A percentile compares a stretch with the other conserved stretches of the same genome.
phyloP scores from a whole-genome alignment of 1,284 basidiomycete species.

The Rhizoctonia solani region DNA sequence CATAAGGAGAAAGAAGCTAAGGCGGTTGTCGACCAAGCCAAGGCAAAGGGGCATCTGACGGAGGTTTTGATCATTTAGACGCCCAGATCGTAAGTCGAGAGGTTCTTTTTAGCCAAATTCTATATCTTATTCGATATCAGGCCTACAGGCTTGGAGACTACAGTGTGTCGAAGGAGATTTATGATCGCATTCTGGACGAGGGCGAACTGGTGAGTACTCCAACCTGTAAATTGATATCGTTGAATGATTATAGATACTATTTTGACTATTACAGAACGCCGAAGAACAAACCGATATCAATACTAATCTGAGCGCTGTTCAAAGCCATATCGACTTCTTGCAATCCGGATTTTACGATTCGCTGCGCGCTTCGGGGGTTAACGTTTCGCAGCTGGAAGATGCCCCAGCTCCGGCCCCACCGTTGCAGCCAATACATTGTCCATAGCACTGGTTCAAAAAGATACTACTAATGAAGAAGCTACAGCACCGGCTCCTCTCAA shows the following conservation, averaged over 20 bases:
- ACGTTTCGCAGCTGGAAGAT: conserved; percentile 60
- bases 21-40: conserved; percentile 57
- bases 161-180: conserved; percentile 69
- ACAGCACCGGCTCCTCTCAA: conserved; percentile 46
- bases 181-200: conserved; percentile 75
- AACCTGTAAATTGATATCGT: background rate
- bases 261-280: conserved; percentile 59
- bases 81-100: conserved; percentile 84
- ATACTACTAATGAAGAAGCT: conserved; percentile 1
- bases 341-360: conserved; percentile 66
- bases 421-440: conserved; percentile 43
- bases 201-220: conserved; percentile 61
- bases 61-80: conserved; percentile 76
- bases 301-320: conserved; percentile 77
- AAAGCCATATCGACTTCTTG: conserved; percentile 80
- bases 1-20: conserved; percentile 71
- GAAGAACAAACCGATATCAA: conserved; percentile 85
- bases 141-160: conserved; percentile 76
- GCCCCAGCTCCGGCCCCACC: conserved; percentile 56
- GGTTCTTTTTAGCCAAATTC: conserved; percentile 43
- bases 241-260: too few relatives aligned
- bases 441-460: background rate
- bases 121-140: conserved; percentile 4
- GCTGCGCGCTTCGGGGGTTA: conserved; percentile 60
- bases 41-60: conserved; percentile 53